Evolutionary conservation across 2,329 filamentous ascomycete species (phyloP), one percentile per base, ranked within the genome.

Genomic region (Ramularia endophylla): DNA sequence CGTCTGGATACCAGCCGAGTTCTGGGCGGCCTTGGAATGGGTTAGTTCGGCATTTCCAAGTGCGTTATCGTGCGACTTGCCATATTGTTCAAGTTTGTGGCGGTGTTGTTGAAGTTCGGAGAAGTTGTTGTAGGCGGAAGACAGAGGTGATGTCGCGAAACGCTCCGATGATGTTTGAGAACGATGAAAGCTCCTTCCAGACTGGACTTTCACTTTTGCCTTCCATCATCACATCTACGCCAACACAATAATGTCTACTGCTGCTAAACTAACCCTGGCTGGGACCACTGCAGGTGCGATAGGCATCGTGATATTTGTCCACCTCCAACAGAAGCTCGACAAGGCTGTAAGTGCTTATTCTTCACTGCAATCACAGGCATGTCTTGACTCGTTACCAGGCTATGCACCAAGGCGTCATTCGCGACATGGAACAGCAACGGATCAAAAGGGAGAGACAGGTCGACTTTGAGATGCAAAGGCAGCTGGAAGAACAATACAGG

Each of bases 1-100:
- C 64, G 90, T 97, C 72, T 97, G 90, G 66, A 98, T 98, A 69
- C 92, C 92, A 62, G 87, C 83, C 54, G 92, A 97, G 75, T 97
- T 97, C 73, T 97, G 92, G 64, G 90, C 92, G 66, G 92, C 92
- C 90, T 97, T 62, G 57, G 19, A 30, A 13, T 12, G 11, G 13
- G 18, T 18, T 32, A 31, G 17, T 32, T 34, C 2, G 18, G 20
- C 4, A 31, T 33, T 22, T 17, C 9, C 8, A 5, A 13, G 3
- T 18, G 19, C 15, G 11, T 4, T 12, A 11, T 33, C 8, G 11
- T 13, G 4, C 18, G 18, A 20, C 22, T 15, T 38, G 52, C 52
- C 52, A 52, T 52, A 1, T 45, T 47, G 41, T 11, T 41, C 8
- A 11, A 25, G 22, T 6, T 6, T 25, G 11, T 25, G 22, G n/a